Conservation (phyloP, 331 rosid genomes). For the Stylosanthes scabra region DNA sequence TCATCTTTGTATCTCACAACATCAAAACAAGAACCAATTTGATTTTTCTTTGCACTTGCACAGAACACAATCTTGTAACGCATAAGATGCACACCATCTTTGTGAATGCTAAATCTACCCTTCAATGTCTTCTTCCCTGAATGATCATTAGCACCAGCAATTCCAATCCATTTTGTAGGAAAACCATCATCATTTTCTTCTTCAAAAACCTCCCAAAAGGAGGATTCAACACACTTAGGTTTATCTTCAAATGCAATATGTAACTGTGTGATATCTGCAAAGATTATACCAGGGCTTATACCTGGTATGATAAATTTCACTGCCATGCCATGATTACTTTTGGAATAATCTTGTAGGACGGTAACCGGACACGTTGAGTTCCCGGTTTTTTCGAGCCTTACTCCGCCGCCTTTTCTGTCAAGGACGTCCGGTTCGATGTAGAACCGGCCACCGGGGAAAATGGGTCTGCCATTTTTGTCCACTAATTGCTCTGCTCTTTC, state of each 20-base stretch:
- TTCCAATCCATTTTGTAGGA: not conserved
- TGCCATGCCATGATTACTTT: no score
- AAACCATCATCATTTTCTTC: no score
- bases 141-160: not conserved
- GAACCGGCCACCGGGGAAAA: not conserved
- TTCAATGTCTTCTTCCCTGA: no score
- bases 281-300: not conserved
- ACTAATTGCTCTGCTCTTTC: not conserved
- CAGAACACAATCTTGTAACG: no score
- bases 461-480: not conserved
- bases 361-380: not conserved
- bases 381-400: not conserved
- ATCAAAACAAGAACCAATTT: no score
- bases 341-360: no score
- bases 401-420: not conserved
- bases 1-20: no score
- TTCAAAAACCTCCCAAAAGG: no score
- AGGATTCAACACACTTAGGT: not conserved
- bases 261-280: not conserved
- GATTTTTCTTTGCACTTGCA: no score
- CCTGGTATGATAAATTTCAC: no score
- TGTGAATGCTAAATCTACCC: no score
- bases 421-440: not conserved
- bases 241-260: not conserved
- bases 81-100: no score